Percentiles rank a stretch among this genome's conserved stretches.
Conservation (phyloP, 768 basidiomycete species). For the Suillus subaureus region DNA sequence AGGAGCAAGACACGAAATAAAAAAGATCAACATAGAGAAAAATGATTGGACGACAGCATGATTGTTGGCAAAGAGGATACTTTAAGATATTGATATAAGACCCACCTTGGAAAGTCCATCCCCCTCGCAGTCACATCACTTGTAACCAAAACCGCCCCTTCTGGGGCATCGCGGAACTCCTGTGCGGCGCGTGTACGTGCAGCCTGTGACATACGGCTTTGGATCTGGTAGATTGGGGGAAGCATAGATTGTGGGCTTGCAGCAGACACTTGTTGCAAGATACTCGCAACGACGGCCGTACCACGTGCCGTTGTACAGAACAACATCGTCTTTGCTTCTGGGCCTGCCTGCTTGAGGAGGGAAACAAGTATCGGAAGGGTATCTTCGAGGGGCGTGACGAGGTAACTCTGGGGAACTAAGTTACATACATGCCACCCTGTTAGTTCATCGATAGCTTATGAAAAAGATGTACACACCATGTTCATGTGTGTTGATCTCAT, state of each 20-base stretch:
- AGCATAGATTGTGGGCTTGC: conserved; percentile 26
- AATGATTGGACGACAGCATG: not conserved
- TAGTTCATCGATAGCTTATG: not conserved
- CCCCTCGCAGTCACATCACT: conserved; percentile 65
- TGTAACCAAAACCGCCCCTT: conserved; percentile 51
- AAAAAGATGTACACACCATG: conserved; percentile 42
- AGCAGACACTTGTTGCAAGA: conserved; percentile 26
- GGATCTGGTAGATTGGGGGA: conserved; percentile 53
- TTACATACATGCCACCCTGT: not conserved
- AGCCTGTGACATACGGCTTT: conserved; percentile 56
- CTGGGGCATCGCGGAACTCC: conserved; percentile 44
- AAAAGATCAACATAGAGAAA: not conserved
- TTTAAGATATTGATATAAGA: conserved; percentile 1
- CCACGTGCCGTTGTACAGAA: conserved; percentile 73
- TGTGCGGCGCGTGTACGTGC: conserved; percentile 51
- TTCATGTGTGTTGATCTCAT: conserved; percentile 63
- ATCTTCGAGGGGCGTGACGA: conserved; percentile 44
- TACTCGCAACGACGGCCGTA: conserved; percentile 42
- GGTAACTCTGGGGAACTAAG: conserved; percentile 48
- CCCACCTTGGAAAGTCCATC: conserved; percentile 66
- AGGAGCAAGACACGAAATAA: not conserved
- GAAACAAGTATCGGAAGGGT: conserved; percentile 44
- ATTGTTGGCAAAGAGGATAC: not conserved
- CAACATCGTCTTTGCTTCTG: conserved; percentile 51
- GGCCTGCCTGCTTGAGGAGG: conserved; percentile 39